Base-by-base conservation (phyloP, 768 basidiomycete genomes). In the Rhizopogon rudus region DNA sequence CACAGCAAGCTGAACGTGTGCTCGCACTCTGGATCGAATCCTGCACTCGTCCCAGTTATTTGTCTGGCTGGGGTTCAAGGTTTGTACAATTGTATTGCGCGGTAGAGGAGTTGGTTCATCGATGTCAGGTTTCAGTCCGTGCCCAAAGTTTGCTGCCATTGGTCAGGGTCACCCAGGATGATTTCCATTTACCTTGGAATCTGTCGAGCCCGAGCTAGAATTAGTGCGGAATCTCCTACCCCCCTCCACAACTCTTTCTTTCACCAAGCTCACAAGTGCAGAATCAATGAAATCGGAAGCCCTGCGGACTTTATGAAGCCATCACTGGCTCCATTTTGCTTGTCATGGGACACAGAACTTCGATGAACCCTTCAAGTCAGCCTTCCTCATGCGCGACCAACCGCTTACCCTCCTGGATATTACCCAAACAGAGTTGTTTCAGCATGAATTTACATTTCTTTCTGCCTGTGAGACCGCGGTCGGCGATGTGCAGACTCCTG, bases 341-440 rank as follows among this genome's bases (percentile, higher is more conserved):
- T 75, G 74, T 44, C 73, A 75, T 61, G 75, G 69, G 17, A 46
- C 60, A 14, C 74, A 73, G 50, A 60, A 73, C 49, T 4, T 42
- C 25, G 3, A 22, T 6, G 44, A 60, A 33, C 68, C 74, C 0
- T 61, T 62, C 3, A 54, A 70, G 41, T 68, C 63, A 41, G 64
- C 57, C 4, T 64, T 67, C n/a, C 49, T 60, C 35, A 54, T 70
- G 61, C 65, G 52, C 61, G 57, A 17, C 55, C 69, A 35, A 61
- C 60, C 3, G 20, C 70, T 2, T 61, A 8, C 65, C 1, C 20
- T 43, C 42, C 42, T 43, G 6, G 59, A 54, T 41, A 60, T 46
- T 50, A 72, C 53, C 62, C 63, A 8, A n/a, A 57, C 53, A 63
- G 68, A 28, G 61, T 68, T 63, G 3, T 56, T 57, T 14, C 52